Evolutionary conservation across 2,329 filamentous ascomycete species (phyloP), one percentile per base, ranked within the genome.

Genomic region (Claviceps cyperi): DNA sequence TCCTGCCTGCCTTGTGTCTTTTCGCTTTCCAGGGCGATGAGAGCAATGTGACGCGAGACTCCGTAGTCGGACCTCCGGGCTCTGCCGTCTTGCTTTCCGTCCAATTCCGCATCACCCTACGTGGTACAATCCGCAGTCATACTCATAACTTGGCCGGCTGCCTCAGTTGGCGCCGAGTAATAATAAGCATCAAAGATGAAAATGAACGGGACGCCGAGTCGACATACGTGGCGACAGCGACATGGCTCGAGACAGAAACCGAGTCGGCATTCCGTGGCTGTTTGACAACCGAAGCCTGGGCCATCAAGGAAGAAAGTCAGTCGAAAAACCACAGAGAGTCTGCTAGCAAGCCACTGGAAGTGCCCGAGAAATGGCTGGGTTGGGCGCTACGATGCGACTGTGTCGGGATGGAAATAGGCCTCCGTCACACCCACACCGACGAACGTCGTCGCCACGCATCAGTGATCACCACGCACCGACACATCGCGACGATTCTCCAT

Each of bases 341-440:
- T 35, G 35, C 41, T 22, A 11, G 43, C 35, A 9, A 11, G n/a
- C 41, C 32, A 49, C 28, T 44, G 15, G 43, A 44, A 28, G n/a
- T 9, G 13, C 39, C 32, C 46, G 6, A 19, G 3, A 36, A 7
- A 17, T 24, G 36, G 28, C 46, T 43, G 38, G 43, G 19, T 49
- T 51, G 38, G 50, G 44, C 47, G 47, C 50, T 38, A 36, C 40
- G 43, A 47, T 50, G 48, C 47, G 48, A 49, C 47, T 46, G 28
- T 38, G 24, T 24, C 32, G 40, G 40, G 32, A 38, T 8, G 32
- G 48, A 19, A 13, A 45, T 49, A 43, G 47, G 43, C 36, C 49
- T 37, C 43, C 32, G 50, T 52, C 47, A 50, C 43, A 47, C 47
- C 50, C 50, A 50, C 50, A 32, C 32, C 9, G 46, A 44, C 32